A percentile compares a stretch with the other conserved stretches of the same genome.
Conservation (phyloP, 2,329 filamentous ascomycete species). For the Lomentospora prolificans region DNA sequence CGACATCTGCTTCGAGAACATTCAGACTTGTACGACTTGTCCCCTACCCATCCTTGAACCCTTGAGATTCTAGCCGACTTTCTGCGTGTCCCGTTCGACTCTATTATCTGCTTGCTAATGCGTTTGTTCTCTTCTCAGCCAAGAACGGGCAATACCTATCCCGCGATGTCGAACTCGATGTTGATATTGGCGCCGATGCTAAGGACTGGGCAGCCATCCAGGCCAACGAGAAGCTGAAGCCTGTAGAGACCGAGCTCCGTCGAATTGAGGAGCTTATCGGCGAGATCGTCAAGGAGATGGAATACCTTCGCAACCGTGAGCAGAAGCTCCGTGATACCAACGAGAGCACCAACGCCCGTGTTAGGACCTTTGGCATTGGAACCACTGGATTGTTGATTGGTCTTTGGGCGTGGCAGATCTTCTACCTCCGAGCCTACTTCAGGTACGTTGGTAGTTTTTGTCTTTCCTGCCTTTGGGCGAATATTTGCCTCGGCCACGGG, state of each 20-base stretch:
- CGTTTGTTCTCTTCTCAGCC: conserved; percentile 5
- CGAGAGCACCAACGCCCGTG: conserved; percentile 96
- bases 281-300: conserved; percentile 91
- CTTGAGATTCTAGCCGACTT: too few species aligned
- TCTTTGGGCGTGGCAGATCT: conserved; percentile 91
- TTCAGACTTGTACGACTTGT: conserved; percentile 53
- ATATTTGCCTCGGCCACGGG: neutral
- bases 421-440: conserved; percentile 97
- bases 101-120: too few species aligned
- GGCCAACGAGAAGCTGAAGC: conserved; percentile 94
- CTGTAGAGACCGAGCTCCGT: conserved; percentile 87
- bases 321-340: conserved; percentile 97
- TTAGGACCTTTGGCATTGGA: conserved; percentile 95
- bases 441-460: conserved; percentile 35
- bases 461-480: neutral
- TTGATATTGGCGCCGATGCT: conserved; percentile 92
- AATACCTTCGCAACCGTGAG: conserved; percentile 81
- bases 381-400: conserved; percentile 87
- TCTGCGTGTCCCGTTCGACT: too few species aligned
- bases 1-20: conserved; percentile 93
- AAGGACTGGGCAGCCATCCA: conserved; percentile 98
- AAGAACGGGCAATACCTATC: conserved; percentile 34
- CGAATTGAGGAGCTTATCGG: conserved; percentile 83
- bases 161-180: conserved; percentile 80
- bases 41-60: neutral